Conservation (phyloP, 2,329 filamentous ascomycete genomes). For the Aspergillus candidus region DNA sequence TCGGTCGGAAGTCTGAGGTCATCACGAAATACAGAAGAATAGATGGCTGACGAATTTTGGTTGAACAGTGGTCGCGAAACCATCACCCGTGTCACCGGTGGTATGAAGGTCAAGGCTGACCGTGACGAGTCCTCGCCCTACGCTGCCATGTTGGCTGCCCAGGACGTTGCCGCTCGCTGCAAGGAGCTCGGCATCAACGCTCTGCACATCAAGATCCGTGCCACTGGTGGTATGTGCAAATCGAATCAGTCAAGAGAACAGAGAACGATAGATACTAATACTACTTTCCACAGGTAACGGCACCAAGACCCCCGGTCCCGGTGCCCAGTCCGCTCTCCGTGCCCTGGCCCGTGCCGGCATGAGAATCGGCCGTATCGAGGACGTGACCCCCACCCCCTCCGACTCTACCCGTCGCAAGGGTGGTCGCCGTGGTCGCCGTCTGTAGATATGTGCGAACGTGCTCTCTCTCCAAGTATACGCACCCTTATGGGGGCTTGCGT, state of each 20-base stretch:
- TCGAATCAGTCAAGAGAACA: background rate
- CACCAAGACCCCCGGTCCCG: slow-evolving; percentile 99
- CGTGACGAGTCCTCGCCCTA: slow-evolving; percentile 99
- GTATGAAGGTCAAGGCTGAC: slow-evolving; percentile 99
- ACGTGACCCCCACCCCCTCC: slow-evolving; percentile 97
- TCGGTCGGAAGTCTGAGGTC: background rate
- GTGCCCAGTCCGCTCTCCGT: slow-evolving; percentile 97
- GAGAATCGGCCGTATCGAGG: slow-evolving; percentile 99
- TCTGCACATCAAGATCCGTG: slow-evolving; percentile 99
- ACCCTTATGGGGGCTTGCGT: slow-evolving; percentile 20
- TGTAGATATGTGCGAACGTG: slow-evolving; percentile 57
- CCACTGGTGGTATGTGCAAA: slow-evolving; percentile 75
- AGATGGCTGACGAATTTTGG: background rate
- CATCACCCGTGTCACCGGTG: slow-evolving; percentile 98
- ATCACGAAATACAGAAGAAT: background rate
- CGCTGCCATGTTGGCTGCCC: slow-evolving; percentile 99
- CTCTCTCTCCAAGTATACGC: slow-evolving; percentile 19
- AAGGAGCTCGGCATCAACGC: slow-evolving; percentile 84
- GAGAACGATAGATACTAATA: slow-evolving; percentile 1
- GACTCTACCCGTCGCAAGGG: slow-evolving; percentile 99
- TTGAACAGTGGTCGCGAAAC: slow-evolving; percentile 88
- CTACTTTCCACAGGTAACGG: slow-evolving; percentile 64
- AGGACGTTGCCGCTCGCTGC: slow-evolving; percentile 92
- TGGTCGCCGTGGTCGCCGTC: slow-evolving; percentile 99
- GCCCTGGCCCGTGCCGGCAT: slow-evolving; percentile 98